Percentiles rank a stretch among this genome's conserved stretches.
phyloP scores from a whole-genome alignment of 371 early-diverging fungal genomes.

The Actinomucor elegans region DNA sequence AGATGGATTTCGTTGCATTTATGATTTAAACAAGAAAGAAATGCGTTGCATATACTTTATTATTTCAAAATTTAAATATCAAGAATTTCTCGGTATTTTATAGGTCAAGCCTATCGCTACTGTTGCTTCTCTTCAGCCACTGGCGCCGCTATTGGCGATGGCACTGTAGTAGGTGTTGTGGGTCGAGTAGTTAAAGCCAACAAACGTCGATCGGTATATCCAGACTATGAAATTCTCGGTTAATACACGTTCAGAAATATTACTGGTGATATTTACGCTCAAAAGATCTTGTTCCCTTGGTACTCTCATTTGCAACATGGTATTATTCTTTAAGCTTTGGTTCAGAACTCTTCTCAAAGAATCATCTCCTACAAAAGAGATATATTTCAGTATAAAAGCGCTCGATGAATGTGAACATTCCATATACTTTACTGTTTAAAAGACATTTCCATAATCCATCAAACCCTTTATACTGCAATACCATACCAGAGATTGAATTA shows the following conservation, averaged over 20 bases:
- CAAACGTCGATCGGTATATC: conserved; percentile 48
- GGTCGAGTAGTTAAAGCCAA: conserved; percentile 34
- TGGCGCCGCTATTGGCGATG: background rate
- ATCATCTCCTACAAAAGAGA: conserved; percentile 26
- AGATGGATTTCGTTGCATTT: conserved; percentile 10
- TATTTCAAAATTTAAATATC: too few species aligned
- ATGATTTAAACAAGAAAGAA: background rate
- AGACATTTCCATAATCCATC: conserved; percentile 36
- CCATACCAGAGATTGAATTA: conserved; percentile 49
- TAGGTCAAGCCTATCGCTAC: too few species aligned
- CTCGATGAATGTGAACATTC: background rate
- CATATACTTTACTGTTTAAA: conserved; percentile 34
- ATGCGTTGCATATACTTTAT: background rate
- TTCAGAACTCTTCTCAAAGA: conserved; percentile 31
- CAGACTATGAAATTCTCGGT: conserved; percentile 24
- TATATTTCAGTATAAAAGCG: too few species aligned
- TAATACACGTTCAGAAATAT: background rate
- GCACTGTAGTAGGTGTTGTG: background rate
- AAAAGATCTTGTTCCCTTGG: conserved; percentile 35
- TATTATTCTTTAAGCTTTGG: conserved; percentile 27
- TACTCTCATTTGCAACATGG: conserved; percentile 33
- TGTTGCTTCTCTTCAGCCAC: too few species aligned
- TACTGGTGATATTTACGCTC: conserved; percentile 36
- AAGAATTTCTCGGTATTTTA: too few species aligned
- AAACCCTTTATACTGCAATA: conserved; percentile 34